These are phyloP conservation scores for Fusarium verrucosum DNA, from an alignment of 2,329 filamentous ascomycete genomes.

Conservation along the genomic window DNA sequence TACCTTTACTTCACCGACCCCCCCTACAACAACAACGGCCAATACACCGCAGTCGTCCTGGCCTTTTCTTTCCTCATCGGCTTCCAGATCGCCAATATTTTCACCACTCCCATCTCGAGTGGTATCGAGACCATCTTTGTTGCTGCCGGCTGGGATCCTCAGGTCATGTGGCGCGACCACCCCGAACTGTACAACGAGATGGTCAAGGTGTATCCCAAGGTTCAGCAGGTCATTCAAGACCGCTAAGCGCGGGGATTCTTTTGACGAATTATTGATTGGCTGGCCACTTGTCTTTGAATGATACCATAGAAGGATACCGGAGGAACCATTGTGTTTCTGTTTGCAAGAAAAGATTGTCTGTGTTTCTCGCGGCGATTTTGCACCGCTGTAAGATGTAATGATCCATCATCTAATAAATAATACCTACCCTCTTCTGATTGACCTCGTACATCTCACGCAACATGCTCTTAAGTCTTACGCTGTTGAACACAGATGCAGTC, in stretches of 20 bases:
- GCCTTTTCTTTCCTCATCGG: slow-evolving; percentile 91
- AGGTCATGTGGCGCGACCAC: slow-evolving; percentile 82
- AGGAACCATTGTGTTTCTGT: not conserved
- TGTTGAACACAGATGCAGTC: not conserved
- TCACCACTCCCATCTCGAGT: slow-evolving; percentile 85
- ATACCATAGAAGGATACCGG: slow-evolving; percentile 26
- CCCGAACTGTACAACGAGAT: slow-evolving; percentile 82
- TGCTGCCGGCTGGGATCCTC: slow-evolving; percentile 73
- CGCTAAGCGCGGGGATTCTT: slow-evolving; percentile 4
- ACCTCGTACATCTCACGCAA: not conserved
- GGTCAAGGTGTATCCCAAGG: slow-evolving; percentile 82
- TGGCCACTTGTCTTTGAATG: slow-evolving; percentile 2
- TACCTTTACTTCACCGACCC: slow-evolving; percentile 86
- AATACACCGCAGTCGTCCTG: slow-evolving; percentile 80
- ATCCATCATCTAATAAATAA: slow-evolving; percentile 7
- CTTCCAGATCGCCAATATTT: slow-evolving; percentile 87
- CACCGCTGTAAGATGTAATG: not conserved
- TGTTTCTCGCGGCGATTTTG: not conserved
- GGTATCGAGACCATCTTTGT: slow-evolving; percentile 96
- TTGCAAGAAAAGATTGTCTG: not conserved
- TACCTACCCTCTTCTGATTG: not conserved
- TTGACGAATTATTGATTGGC: not conserved
- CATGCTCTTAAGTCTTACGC: not conserved
- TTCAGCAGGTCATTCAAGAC: slow-evolving; percentile 75
- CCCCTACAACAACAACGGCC: slow-evolving; percentile 73